Evolutionary conservation across 441 rosid species (phyloP), one percentile per base, ranked within the genome.

Genomic region (California macrophylla): DNA sequence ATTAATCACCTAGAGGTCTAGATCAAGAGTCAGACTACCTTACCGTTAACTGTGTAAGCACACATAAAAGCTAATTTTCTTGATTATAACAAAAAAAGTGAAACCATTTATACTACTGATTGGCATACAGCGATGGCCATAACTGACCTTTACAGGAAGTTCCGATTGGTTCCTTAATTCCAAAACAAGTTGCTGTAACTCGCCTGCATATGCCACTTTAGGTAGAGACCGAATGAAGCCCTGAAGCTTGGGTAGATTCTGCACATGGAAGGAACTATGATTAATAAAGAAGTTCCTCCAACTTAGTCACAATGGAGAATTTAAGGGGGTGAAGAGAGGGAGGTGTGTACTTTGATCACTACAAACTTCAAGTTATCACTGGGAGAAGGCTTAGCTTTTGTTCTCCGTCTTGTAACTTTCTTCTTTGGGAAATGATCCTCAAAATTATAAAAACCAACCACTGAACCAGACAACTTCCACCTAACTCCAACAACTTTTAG

Each of bases 191-290:
- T 78, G 85, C 52, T 77, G 82, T 75, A 92, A 78, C 82, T 90
- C 89, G 79, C 98, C 99, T 28, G 85, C 86, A 83, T 90, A 85
- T 69, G 83, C 77, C 76, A 83, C 84, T 72, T 77, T 87, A 32
- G 97, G 96, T 68, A 92, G 76, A 74, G 81, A 71, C 68, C 63
- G 82, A 77, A 92, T 79, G 76, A 78, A 71, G 70, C 98, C 97
- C 79, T 89, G 92, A 75, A 95, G 95, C 93, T 83, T 90, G 75
- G 99, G 99, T 66, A 89, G 76, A 80, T 80, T 82, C 99, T 92
- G 85, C 67, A 78, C 60, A 64, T 23, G 69, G 71, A 69, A 63
- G 24, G 68, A 75, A 60, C 20, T 16, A 61, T 3, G 20, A 45
- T n/a, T 4, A 74, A 25, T 32, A 73, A 42, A 23, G 70, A 63